Conservation (phyloP, 1,139 yeast genomes). For the Candida anutae region DNA sequence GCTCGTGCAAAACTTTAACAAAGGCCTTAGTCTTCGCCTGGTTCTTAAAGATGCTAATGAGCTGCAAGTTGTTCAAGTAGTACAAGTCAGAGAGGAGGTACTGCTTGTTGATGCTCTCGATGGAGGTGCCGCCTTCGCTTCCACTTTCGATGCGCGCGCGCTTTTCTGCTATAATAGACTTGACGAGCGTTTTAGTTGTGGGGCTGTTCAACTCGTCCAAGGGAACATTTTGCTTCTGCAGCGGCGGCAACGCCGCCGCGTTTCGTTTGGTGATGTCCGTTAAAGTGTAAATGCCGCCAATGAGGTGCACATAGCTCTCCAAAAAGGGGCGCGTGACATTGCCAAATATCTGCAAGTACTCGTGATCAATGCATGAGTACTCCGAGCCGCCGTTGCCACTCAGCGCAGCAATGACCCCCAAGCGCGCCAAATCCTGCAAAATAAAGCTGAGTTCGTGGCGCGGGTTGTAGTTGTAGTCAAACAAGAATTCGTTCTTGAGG, state of each 20-base stretch:
- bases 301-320: slow-evolving; percentile 29
- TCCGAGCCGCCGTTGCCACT: slow-evolving; percentile 12
- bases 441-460: slow-evolving; percentile 24
- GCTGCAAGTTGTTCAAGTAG: slow-evolving; percentile 28
- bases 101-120: slow-evolving; percentile 38
- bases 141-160: slow-evolving; percentile 4
- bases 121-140: slow-evolving; percentile 5
- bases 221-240: background rate
- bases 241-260: background rate
- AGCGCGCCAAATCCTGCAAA: slow-evolving; percentile 18
- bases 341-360: slow-evolving; percentile 18
- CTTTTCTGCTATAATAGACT: slow-evolving; percentile 5
- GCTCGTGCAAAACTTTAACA: slow-evolving; percentile 23
- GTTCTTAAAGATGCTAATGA: slow-evolving; percentile 33
- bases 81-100: slow-evolving; percentile 36
- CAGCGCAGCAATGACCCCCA: slow-evolving; percentile 7
- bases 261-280: background rate
- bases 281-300: slow-evolving; percentile 13
- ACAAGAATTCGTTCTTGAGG: slow-evolving; percentile 37
- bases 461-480: slow-evolving; percentile 33
- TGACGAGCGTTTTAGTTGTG: slow-evolving; percentile 32
- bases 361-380: slow-evolving; percentile 17
- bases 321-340: slow-evolving; percentile 33
- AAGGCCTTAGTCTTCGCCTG: slow-evolving; percentile 37
- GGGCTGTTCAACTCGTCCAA: slow-evolving; percentile 22